phyloP scores from a whole-genome alignment of 805 yeast species.

The Candida yuanshanica region DNA sequence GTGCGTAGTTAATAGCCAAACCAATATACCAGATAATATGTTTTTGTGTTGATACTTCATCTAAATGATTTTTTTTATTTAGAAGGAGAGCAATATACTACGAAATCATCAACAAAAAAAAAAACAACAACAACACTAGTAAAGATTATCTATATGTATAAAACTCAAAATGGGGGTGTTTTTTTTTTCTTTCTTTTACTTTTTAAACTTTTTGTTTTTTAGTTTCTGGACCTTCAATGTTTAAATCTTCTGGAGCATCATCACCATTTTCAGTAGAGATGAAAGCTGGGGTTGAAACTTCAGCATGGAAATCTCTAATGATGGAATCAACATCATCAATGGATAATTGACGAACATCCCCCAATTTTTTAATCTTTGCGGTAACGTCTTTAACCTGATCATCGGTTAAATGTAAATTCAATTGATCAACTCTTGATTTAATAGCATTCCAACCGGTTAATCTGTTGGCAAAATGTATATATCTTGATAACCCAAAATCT shows the following conservation, averaged over 20 bases:
- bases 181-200: neutral
- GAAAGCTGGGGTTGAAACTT: conserved; percentile 50
- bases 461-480: conserved; percentile 96
- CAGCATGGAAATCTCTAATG: conserved; percentile 88
- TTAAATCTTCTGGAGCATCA: conserved; percentile 16
- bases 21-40: too few relatives aligned
- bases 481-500: conserved; percentile 93
- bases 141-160: conserved; percentile 2
- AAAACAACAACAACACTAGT: neutral
- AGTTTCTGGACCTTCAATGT: conserved; percentile 24
- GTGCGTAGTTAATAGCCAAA: too few relatives aligned
- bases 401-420: conserved; percentile 83
- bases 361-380: conserved; percentile 84
- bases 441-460: conserved; percentile 99
- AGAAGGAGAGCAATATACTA: too few relatives aligned
- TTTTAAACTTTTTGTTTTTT: conserved; percentile 25
- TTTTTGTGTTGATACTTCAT: too few relatives aligned
- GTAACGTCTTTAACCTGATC: conserved; percentile 95
- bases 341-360: conserved; percentile 89
- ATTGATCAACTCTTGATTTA: conserved; percentile 95
- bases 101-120: conserved; percentile 1
- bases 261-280: conserved; percentile 19
- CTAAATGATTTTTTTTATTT: too few relatives aligned
- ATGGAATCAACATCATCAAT: conserved; percentile 97
- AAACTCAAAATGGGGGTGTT: neutral